Evolutionary conservation across 148 eudicot genomes (phyloP).

Genomic region (Fallopia convolvulus): DNA sequence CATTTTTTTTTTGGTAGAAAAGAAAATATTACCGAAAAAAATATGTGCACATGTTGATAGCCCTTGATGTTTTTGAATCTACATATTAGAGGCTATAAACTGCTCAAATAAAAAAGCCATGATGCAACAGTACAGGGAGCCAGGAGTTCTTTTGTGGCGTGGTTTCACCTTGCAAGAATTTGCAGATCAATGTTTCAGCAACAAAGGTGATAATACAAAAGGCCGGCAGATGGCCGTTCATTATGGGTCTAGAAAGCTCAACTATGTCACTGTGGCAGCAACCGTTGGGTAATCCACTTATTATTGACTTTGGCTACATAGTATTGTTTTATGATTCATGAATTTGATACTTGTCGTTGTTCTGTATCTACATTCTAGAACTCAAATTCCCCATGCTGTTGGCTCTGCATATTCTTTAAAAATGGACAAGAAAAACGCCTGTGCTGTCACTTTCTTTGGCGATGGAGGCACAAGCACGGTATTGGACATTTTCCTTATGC

Average conservation of each 20-base stretch:
- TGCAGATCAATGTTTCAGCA: constrained; percentile 62
- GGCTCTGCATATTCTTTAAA: constrained; percentile 83
- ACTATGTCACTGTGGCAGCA: constrained; percentile 57
- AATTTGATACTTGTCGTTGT: background rate
- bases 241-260: constrained; percentile 60
- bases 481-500: background rate
- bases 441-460: constrained; percentile 67
- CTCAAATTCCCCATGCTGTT: constrained; percentile 75
- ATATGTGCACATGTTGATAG: background rate
- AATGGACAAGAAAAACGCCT: constrained; percentile 65
- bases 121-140: constrained; percentile 59
- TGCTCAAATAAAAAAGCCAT: background rate
- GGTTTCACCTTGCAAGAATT: constrained; percentile 70
- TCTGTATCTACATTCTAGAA: constrained; percentile 24
- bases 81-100: background rate
- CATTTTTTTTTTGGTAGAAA: too few species aligned
- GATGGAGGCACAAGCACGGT: constrained; percentile 79
- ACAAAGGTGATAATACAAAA: constrained; percentile 58
- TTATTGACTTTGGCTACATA: background rate
- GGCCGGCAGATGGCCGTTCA: constrained; percentile 82
- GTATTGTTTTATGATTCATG: background rate
- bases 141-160: constrained; percentile 72
- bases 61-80: background rate
- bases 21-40: too few species aligned
- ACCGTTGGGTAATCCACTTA: constrained; percentile 52